phyloP scores from a whole-genome alignment of 108 stramenopile species.

The Cyclotella sp. region DNA sequence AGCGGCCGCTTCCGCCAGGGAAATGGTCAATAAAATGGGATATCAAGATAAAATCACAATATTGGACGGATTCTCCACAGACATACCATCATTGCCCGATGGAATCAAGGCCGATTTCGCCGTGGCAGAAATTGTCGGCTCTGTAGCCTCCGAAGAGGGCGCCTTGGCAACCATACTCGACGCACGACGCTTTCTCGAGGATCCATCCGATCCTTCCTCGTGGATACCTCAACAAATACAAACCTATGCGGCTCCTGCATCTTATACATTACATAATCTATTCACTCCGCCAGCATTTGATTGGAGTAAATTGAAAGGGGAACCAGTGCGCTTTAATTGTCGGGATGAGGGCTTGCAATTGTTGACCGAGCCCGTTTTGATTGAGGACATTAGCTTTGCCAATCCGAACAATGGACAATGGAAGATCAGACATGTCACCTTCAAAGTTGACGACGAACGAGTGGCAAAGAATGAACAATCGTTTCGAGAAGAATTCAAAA shows the following conservation, averaged over 20 bases:
- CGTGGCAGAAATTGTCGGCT: constrained; percentile 71
- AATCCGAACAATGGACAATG: constrained; percentile 1
- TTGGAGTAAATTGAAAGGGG: constrained; percentile 67
- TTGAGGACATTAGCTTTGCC: constrained; percentile 71
- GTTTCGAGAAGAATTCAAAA: constrained; percentile 50
- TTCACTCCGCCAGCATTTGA: constrained; percentile 71
- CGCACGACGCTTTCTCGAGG: constrained; percentile 60
- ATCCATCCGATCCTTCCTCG: constrained; percentile 45
- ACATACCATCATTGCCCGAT: constrained; percentile 56
- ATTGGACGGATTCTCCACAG: constrained; percentile 73
- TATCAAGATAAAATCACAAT: constrained; percentile 58
- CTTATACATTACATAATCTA: constrained; percentile 70
- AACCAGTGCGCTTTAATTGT: constrained; percentile 76
- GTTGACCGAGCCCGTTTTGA: constrained; percentile 55
- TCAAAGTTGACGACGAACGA: constrained; percentile 47
- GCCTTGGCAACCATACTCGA: constrained; percentile 66
- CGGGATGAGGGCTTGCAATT: constrained; percentile 71
- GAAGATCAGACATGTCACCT: constrained; percentile 25
- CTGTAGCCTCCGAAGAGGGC: constrained; percentile 71
- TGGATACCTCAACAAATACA: constrained; percentile 73
- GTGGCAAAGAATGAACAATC: constrained; percentile 39
- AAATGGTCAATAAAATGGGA: constrained; percentile 47
- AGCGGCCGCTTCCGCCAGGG: constrained; percentile 53
- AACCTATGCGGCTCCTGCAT: constrained; percentile 63
- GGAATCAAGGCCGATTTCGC: constrained; percentile 59